phyloP scores from a whole-genome alignment of 2,329 filamentous ascomycete species.

The Trichoderma koningii region DNA sequence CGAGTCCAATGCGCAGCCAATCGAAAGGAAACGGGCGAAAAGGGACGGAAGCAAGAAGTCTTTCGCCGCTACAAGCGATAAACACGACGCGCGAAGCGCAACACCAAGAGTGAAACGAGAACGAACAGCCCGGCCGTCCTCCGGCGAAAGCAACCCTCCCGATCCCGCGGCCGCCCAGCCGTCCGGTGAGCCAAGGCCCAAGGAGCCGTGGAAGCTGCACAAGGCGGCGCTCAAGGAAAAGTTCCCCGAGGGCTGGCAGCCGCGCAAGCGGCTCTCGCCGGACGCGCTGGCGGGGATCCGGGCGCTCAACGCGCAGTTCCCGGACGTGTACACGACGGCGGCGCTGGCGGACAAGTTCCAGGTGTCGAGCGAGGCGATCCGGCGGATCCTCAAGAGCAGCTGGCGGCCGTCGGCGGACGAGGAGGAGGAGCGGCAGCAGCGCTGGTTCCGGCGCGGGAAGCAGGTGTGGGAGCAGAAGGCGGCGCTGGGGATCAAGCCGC shows the following conservation, averaged over 20 bases:
- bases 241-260: slow-evolving; percentile 79
- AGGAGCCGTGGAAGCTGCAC: slow-evolving; percentile 66
- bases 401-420: slow-evolving; percentile 66
- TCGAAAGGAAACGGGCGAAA: neutral
- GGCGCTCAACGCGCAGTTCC: slow-evolving; percentile 75
- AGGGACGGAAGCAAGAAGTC: neutral
- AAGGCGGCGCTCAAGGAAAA: slow-evolving; percentile 76
- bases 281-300: slow-evolving; percentile 91
- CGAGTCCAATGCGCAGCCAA: neutral
- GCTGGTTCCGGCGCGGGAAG: slow-evolving; percentile 64
- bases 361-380: slow-evolving; percentile 83
- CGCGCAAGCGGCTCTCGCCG: slow-evolving; percentile 83
- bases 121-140: neutral
- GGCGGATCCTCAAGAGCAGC: slow-evolving; percentile 80
- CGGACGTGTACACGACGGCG: slow-evolving; percentile 72
- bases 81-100: neutral
- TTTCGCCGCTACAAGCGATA: neutral
- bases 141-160: neutral
- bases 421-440: slow-evolving; percentile 57
- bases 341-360: slow-evolving; percentile 77
- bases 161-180: neutral
- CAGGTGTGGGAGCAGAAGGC: slow-evolving; percentile 61
- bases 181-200: neutral
- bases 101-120: neutral
- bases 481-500: slow-evolving; percentile 63